A percentile compares a stretch with the other conserved stretches of the same genome.
These are phyloP conservation scores for Curvularia verruculosa DNA, from an alignment of 2,329 filamentous ascomycete genomes.

Conservation along the genomic window DNA sequence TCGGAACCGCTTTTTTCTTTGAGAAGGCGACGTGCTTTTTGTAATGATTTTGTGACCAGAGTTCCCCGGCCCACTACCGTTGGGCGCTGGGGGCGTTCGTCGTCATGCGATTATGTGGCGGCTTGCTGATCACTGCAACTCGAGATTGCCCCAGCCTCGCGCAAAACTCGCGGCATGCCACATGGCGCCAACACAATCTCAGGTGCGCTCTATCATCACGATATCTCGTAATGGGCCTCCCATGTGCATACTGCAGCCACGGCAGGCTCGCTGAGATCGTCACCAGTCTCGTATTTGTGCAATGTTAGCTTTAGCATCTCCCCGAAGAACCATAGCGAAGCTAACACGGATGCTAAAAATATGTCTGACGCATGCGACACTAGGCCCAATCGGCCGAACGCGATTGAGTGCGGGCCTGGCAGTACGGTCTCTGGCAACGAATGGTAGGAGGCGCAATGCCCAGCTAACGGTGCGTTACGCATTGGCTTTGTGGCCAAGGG, in stretches of 20 bases:
- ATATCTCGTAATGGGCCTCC: constrained; percentile 1
- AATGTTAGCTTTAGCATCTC: constrained; percentile 19
- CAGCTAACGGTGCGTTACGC: constrained; percentile 28
- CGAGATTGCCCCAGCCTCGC: constrained; percentile 14
- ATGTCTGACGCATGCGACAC: constrained; percentile 16
- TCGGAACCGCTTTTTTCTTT: not conserved
- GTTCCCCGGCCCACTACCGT: constrained; percentile 7
- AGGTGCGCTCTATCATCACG: constrained; percentile 20
- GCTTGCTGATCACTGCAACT: constrained; percentile 12
- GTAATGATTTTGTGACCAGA: constrained; percentile 7
- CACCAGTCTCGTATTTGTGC: constrained; percentile 19
- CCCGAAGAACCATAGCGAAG: constrained; percentile 4
- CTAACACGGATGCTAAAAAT: constrained; percentile 22
- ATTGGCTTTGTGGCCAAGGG: constrained; percentile 23
- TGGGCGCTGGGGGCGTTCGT: constrained; percentile 9
- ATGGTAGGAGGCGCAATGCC: constrained; percentile 31
- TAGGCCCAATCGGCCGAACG: constrained; percentile 13
- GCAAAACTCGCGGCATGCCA: not conserved
- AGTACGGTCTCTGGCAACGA: constrained; percentile 26
- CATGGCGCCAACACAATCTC: constrained; percentile 9
- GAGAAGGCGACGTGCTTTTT: constrained; percentile 3
- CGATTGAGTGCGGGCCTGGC: constrained; percentile 21
- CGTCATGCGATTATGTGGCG: constrained; percentile 17
- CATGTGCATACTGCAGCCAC: constrained; percentile 16
- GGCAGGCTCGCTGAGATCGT: constrained; percentile 16